These are phyloP conservation scores for sorghum (Sorghum bicolor) DNA, from an alignment of 176 grass and related monocot genomes.

Conservation along the genomic window DNA sequence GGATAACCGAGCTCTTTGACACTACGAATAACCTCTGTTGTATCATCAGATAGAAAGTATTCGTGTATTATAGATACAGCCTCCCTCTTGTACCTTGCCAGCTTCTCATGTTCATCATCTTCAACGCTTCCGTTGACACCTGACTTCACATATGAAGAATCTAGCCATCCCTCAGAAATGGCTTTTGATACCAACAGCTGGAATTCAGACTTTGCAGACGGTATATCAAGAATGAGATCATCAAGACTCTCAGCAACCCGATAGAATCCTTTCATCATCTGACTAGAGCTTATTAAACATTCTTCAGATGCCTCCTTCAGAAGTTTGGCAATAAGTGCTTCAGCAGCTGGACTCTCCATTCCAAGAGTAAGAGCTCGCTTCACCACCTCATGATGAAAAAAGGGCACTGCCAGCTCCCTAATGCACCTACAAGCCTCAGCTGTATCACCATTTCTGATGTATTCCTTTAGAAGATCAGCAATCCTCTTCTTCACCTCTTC, in stretches of 20 bases:
- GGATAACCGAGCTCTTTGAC: constrained; percentile 71
- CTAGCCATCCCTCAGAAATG: constrained; percentile 75
- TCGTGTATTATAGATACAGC: constrained; percentile 87
- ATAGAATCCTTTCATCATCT: constrained; percentile 85
- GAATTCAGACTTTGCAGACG: constrained; percentile 74
- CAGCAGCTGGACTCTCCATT: constrained; percentile 79
- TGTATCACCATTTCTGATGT: constrained; percentile 75
- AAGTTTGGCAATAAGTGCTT: constrained; percentile 63
- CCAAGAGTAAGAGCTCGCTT: constrained; percentile 79
- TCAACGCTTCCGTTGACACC: constrained; percentile 38
- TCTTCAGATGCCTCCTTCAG: constrained; percentile 89
- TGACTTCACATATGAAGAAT: constrained; percentile 49
- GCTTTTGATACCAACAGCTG: constrained; percentile 62
- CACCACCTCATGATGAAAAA: constrained; percentile 98
- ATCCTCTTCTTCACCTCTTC: constrained; percentile 86
- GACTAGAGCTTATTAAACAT: constrained; percentile 83
- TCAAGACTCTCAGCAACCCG: constrained; percentile 76
- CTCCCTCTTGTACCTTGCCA: constrained; percentile 81
- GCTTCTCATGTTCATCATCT: constrained; percentile 67
- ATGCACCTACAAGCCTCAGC: constrained; percentile 89
- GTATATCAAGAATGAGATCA: constrained; percentile 91
- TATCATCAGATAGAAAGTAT: constrained; percentile 91
- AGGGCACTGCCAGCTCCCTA: constrained; percentile 82
- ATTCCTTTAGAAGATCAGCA: constrained; percentile 85
- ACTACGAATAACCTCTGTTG: constrained; percentile 68